These are phyloP conservation scores for Lizonia empirigonia DNA, from an alignment of 2,329 filamentous ascomycete species.

Conservation along the genomic window DNA sequence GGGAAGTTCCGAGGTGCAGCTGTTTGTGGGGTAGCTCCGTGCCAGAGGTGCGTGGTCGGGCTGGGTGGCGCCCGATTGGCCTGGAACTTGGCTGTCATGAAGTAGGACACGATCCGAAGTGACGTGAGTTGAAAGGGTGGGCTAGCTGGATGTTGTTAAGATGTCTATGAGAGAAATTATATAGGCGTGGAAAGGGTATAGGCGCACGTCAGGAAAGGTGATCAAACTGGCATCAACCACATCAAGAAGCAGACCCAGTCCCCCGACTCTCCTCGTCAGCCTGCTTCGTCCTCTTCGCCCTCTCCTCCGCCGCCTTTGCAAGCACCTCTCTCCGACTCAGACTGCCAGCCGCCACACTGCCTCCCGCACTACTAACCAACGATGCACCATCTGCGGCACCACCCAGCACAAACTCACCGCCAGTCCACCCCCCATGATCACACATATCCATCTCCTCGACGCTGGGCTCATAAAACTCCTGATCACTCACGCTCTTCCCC, in stretches of 20 bases:
- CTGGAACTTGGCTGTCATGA: no score
- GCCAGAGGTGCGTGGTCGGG: not conserved
- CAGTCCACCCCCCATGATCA: constrained; percentile 53
- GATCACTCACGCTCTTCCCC: constrained; percentile 55
- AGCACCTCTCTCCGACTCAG: constrained; percentile 75
- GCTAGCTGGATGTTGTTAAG: not conserved
- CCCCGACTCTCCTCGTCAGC: constrained; percentile 46
- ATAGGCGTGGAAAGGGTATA: not conserved
- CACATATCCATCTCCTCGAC: constrained; percentile 38
- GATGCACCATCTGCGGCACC: constrained; percentile 19
- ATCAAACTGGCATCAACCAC: not conserved
- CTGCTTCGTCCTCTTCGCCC: constrained; percentile 57
- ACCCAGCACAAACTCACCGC: constrained; percentile 49
- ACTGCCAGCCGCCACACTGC: constrained; percentile 46
- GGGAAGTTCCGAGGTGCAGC: constrained; percentile 12
- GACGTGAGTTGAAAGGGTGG: not conserved
- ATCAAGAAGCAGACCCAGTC: not conserved
- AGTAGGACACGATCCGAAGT: no score
- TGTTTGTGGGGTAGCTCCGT: constrained; percentile 21
- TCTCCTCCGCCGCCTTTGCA: constrained; percentile 75
- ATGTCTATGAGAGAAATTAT: no score
- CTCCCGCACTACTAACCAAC: constrained; percentile 32
- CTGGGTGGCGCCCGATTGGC: constrained; percentile 10
- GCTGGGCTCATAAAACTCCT: constrained; percentile 42
- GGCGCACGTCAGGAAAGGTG: not conserved